Evolutionary conservation across 805 yeast genomes (phyloP).

Genomic region (Suhomyces sp.): DNA sequence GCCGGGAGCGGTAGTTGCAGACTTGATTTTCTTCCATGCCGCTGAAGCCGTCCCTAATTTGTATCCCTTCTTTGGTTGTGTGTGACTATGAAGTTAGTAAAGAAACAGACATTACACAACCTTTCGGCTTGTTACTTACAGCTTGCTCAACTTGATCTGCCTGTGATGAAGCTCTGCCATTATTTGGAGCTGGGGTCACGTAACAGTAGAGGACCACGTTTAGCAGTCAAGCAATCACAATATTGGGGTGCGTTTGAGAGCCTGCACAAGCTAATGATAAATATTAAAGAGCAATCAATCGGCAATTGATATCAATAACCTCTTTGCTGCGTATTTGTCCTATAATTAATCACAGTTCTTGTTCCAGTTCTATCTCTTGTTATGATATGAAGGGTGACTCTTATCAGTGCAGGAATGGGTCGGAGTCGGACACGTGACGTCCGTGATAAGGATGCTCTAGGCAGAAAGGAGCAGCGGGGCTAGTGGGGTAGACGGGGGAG

Average conservation of each 20-base stretch:
- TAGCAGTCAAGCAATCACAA: background rate
- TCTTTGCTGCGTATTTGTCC: background rate
- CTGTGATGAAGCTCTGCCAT: conserved; percentile 15
- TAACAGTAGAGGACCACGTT: background rate
- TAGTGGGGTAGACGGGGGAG: background rate
- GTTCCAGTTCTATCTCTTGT: background rate
- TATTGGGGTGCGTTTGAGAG: background rate
- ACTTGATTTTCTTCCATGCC: conserved; percentile 41
- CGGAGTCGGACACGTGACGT: background rate
- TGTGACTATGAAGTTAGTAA: conserved; percentile 23
- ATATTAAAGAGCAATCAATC: background rate
- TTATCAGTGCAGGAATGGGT: background rate
- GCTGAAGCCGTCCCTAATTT: conserved; percentile 40
- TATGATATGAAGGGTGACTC: background rate
- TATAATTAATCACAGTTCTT: background rate
- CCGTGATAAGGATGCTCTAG: background rate
- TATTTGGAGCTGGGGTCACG: background rate
- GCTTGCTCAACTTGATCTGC: conserved; percentile 21
- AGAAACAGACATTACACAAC: background rate
- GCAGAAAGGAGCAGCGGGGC: background rate
- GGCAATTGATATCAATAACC: background rate
- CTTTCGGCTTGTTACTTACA: conserved; percentile 13
- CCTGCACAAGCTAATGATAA: background rate
- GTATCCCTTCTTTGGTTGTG: conserved; percentile 35
- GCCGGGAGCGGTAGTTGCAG: conserved; percentile 22